phyloP scores from a whole-genome alignment of 2,329 filamentous ascomycete genomes.

The Zasmidium cellare region DNA sequence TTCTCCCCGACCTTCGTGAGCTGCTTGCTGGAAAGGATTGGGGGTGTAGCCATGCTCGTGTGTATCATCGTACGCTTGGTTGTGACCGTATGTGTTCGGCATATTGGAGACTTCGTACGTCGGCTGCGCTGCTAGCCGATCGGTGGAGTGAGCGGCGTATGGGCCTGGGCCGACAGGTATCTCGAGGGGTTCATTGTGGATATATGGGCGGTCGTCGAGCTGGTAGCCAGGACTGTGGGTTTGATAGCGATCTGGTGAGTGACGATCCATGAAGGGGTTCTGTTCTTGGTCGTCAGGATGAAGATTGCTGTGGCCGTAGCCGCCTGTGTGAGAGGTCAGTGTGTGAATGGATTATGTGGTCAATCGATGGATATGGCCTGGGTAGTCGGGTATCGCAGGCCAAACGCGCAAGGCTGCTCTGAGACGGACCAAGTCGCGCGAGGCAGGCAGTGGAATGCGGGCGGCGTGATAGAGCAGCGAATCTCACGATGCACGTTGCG shows the following conservation, averaged over 20 bases:
- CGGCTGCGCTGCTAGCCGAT: constrained; percentile 79
- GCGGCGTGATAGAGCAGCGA: constrained; percentile 2
- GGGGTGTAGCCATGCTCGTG: constrained; percentile 45
- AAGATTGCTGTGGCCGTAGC: constrained; percentile 24
- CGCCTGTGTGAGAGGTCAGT: constrained; percentile 16
- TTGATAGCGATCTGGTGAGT: constrained; percentile 61
- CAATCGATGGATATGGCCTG: neutral
- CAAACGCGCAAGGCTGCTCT: neutral
- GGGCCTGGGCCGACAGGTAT: constrained; percentile 65
- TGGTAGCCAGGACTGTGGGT: constrained; percentile 80
- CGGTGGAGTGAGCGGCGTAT: constrained; percentile 55
- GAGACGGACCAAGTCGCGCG: neutral
- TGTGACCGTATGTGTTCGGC: constrained; percentile 61
- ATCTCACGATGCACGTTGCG: constrained; percentile 1
- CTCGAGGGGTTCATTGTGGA: constrained; percentile 59
- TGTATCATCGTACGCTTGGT: constrained; percentile 59
- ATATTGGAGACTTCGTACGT: constrained; percentile 76
- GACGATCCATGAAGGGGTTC: constrained; percentile 26
- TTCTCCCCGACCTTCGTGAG: constrained; percentile 54
- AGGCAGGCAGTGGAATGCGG: constrained; percentile 21
- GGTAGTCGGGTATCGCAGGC: neutral
- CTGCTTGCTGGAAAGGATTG: constrained; percentile 40
- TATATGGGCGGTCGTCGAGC: constrained; percentile 74
- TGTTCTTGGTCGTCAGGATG: constrained; percentile 18
- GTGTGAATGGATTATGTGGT: neutral